Evolutionary conservation across 1,139 yeast species (phyloP).

Genomic region (Suhomyces guaymorum): DNA sequence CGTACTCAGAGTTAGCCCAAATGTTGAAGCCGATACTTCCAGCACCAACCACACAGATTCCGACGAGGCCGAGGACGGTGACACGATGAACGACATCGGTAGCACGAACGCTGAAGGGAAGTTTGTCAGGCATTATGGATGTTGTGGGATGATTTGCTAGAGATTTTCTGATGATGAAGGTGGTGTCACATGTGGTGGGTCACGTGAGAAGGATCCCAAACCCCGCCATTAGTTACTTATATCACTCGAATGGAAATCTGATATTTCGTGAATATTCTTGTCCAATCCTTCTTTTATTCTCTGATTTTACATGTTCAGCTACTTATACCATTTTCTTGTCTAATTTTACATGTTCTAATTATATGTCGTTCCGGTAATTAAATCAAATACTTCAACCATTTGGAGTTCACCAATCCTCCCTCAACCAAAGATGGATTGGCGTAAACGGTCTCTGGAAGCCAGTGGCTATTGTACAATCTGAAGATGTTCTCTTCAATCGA

Average conservation of each 20-base stretch:
- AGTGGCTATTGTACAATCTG: slow-evolving; percentile 39
- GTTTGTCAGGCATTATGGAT: slow-evolving; percentile 31
- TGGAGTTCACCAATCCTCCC: slow-evolving; percentile 33
- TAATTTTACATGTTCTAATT: not conserved
- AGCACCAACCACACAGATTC: slow-evolving; percentile 41
- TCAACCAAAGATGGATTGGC: slow-evolving; percentile 46
- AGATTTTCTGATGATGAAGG: not conserved
- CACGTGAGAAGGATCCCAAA: not conserved
- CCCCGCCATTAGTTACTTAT: no score
- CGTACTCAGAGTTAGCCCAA: slow-evolving; percentile 39
- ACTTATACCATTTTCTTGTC: not conserved
- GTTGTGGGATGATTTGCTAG: slow-evolving; percentile 1
- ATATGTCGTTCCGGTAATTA: slow-evolving; percentile 15
- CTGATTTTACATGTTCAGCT: no score
- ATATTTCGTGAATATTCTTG: no score
- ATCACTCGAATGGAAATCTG: no score
- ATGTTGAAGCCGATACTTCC: slow-evolving; percentile 27
- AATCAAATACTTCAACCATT: slow-evolving; percentile 45
- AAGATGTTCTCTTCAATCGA: slow-evolving; percentile 32
- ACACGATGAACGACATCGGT: slow-evolving; percentile 31
- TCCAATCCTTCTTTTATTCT: no score
- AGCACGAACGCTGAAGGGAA: slow-evolving; percentile 46
- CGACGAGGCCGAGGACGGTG: slow-evolving; percentile 28
- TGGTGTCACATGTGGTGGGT: not conserved
- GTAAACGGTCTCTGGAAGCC: slow-evolving; percentile 46